Evolutionary conservation across 768 basidiomycete genomes (phyloP).

Genomic region (Boletus fagicola): DNA sequence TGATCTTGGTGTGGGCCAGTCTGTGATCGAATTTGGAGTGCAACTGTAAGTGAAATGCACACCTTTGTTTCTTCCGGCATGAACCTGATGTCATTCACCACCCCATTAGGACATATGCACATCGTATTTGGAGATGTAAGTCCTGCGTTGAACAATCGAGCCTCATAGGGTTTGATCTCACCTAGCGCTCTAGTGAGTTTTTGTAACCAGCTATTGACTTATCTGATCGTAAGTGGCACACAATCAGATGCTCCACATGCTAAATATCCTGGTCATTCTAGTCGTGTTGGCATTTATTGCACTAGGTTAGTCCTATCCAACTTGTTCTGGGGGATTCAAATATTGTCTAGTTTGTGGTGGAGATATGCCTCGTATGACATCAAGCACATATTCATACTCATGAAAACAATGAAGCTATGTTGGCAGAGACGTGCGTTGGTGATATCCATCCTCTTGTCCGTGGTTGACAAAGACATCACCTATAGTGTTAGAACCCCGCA

Average conservation of each 20-base stretch:
- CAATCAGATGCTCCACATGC: background rate
- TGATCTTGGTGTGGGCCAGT: slow-evolving; percentile 15
- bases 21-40: slow-evolving; percentile 35
- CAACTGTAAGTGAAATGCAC: slow-evolving; percentile 29
- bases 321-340: background rate
- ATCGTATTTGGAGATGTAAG: slow-evolving; percentile 39
- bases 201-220: slow-evolving; percentile 29
- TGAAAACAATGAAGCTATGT: slow-evolving; percentile 24
- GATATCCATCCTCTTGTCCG: background rate
- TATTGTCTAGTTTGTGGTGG: slow-evolving; percentile 24
- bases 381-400: slow-evolving; percentile 1
- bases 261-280: background rate
- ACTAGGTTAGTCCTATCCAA: slow-evolving; percentile 18
- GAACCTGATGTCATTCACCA: slow-evolving; percentile 3
- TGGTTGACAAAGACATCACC: background rate
- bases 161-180: background rate
- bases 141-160: background rate
- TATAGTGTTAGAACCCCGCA: slow-evolving; percentile 29
- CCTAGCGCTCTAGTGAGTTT: slow-evolving; percentile 30
- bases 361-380: slow-evolving; percentile 21
- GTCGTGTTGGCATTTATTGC: slow-evolving; percentile 30
- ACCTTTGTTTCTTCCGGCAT: background rate
- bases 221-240: slow-evolving; percentile 30
- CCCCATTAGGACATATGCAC: slow-evolving; percentile 34
- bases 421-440: slow-evolving; percentile 31